These are phyloP conservation scores for Blastomyces parvus DNA, from an alignment of 2,329 filamentous ascomycete genomes.

Conservation along the genomic window DNA sequence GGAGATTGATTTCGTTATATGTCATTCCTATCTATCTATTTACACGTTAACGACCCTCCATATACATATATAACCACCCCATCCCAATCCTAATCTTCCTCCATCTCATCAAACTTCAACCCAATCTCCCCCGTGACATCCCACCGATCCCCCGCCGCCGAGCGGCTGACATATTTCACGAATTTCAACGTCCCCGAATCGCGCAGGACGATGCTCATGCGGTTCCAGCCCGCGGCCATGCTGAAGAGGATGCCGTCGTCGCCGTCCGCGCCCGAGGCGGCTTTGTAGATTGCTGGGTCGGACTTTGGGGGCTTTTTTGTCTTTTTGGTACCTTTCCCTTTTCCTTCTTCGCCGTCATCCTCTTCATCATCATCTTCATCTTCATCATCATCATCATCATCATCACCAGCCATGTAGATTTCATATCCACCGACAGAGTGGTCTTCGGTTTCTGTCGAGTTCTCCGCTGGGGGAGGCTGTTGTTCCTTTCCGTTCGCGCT, in stretches of 20 bases:
- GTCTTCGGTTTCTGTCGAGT: constrained; percentile 24
- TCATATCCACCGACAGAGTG: constrained; percentile 43
- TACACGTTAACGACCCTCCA: too few species aligned
- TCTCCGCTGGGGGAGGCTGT: neutral
- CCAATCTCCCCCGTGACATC: constrained; percentile 75
- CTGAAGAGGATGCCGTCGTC: constrained; percentile 66
- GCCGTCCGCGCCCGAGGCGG: constrained; percentile 45
- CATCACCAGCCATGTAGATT: constrained; percentile 83
- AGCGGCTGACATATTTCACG: constrained; percentile 85
- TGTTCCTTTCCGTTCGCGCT: constrained; percentile 21
- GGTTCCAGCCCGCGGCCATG: constrained; percentile 72
- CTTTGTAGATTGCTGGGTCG: constrained; percentile 82
- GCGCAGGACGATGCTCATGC: constrained; percentile 77
- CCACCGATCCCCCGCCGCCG: constrained; percentile 82
- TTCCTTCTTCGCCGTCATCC: constrained; percentile 56
- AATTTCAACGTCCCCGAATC: constrained; percentile 83
- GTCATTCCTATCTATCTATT: too few species aligned
- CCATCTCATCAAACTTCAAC: constrained; percentile 51
- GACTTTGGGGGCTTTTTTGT: constrained; percentile 26
- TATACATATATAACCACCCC: too few species aligned
- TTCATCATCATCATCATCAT: constrained; percentile 58
- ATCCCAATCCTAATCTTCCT: constrained; percentile 31
- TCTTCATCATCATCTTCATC: constrained; percentile 56
- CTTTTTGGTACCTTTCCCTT: constrained; percentile 34
- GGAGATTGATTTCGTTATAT: too few species aligned